Evolutionary conservation across 306 rosid genomes (phyloP).

Genomic region (Vigna nakashimae): DNA sequence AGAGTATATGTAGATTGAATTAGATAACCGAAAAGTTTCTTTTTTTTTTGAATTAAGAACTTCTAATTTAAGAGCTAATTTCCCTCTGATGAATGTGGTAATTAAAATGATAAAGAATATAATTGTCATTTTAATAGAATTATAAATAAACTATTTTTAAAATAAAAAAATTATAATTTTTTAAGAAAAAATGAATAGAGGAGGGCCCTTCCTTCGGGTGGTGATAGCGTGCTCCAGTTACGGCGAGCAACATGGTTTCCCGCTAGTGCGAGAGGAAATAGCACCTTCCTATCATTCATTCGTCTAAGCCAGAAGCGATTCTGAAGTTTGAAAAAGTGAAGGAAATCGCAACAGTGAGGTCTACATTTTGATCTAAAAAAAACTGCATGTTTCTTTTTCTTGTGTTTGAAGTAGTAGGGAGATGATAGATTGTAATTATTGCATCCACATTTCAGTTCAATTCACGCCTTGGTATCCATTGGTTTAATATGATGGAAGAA

Average conservation of each 20-base stretch:
- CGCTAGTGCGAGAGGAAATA: slow-evolving; percentile 44
- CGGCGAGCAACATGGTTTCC: slow-evolving; percentile 42
- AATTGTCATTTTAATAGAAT: too few relatives aligned
- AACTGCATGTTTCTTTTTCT: neutral
- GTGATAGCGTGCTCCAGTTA: neutral
- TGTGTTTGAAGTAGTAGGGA: neutral
- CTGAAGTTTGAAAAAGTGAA: slow-evolving; percentile 47
- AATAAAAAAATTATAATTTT: too few relatives aligned
- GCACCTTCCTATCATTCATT: slow-evolving; percentile 25
- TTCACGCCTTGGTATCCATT: neutral
- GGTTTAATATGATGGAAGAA: slow-evolving; percentile 50
- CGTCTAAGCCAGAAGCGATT: slow-evolving; percentile 39
- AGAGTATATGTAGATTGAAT: too few relatives aligned
- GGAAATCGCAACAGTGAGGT: neutral
- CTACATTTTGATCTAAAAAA: neutral
- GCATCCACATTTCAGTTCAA: neutral
- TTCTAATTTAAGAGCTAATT: too few relatives aligned
- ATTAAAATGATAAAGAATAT: too few relatives aligned
- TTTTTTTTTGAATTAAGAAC: too few relatives aligned
- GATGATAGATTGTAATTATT: neutral
- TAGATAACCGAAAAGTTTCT: too few relatives aligned
- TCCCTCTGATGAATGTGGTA: too few relatives aligned
- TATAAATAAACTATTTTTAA: too few relatives aligned
- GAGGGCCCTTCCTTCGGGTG: too few relatives aligned
- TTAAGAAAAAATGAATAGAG: too few relatives aligned